phyloP scores from a whole-genome alignment of 768 basidiomycete species.

The Suillus spraguei region DNA sequence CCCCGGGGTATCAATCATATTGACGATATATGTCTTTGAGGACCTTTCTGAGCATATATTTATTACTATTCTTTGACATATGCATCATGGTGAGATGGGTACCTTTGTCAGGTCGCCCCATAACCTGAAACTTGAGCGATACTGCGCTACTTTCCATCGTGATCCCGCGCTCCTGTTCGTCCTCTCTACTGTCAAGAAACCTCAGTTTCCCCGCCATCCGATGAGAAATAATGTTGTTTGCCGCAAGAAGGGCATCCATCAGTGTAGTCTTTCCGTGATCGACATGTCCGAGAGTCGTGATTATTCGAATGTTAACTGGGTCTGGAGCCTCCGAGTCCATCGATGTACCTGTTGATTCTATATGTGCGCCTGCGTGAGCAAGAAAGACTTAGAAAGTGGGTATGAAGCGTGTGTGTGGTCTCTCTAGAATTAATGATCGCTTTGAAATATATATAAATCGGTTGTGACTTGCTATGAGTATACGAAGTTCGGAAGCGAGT shows the following conservation, averaged over 20 bases:
- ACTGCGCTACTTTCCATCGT: conserved; percentile 99
- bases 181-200: conserved; percentile 93
- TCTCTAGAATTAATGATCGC: not conserved
- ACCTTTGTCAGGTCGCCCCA: conserved; percentile 65
- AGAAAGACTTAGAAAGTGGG: not conserved
- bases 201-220: conserved; percentile 96
- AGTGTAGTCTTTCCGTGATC: conserved; percentile 97
- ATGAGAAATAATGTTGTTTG: conserved; percentile 96
- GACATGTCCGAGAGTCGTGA: conserved; percentile 88
- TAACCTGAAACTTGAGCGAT: conserved; percentile 84
- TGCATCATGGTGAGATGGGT: conserved; percentile 27
- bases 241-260: conserved; percentile 93
- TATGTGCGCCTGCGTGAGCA: not conserved
- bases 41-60: conserved; percentile 49
- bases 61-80: conserved; percentile 31
- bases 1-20: conserved; percentile 98
- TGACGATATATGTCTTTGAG: conserved; percentile 78
- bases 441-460: not conserved
- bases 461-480: not conserved
- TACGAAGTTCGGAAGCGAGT: conserved; percentile 8
- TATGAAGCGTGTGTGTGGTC: not conserved
- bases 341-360: not conserved
- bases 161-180: conserved; percentile 96
- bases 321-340: conserved; percentile 23
- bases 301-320: conserved; percentile 63